Conservation (phyloP, 2,329 filamentous ascomycete species). For the Stagonosporopsis rhizophila region DNA sequence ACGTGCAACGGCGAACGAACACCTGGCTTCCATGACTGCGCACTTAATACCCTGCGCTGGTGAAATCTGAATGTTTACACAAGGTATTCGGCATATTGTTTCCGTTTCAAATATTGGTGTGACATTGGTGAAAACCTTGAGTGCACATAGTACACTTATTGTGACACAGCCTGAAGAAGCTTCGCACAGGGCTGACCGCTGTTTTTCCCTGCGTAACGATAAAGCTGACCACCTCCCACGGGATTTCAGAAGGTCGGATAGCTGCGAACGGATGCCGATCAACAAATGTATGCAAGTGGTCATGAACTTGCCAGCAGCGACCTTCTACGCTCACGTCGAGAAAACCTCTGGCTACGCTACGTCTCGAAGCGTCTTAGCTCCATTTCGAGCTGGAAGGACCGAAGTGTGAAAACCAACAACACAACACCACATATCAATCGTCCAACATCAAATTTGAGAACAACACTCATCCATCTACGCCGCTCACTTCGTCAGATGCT, state of each 20-base stretch:
- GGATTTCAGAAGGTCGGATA: background rate
- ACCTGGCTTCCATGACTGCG: background rate
- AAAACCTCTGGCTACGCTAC: background rate
- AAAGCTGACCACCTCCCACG: constrained; percentile 1
- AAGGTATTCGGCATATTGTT: too few species aligned
- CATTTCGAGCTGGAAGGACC: background rate
- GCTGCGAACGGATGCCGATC: background rate
- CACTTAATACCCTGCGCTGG: background rate
- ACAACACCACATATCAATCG: background rate
- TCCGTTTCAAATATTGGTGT: background rate
- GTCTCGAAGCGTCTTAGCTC: background rate
- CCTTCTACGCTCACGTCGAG: background rate
- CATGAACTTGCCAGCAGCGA: background rate
- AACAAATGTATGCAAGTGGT: background rate
- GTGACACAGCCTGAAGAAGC: constrained; percentile 1
- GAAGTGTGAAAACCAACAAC: background rate
- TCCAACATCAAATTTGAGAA: background rate
- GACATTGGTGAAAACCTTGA: background rate
- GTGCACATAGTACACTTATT: background rate
- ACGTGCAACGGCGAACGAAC: background rate
- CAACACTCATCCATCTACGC: background rate
- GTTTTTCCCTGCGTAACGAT: background rate
- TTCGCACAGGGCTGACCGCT: background rate
- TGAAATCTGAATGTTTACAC: background rate
- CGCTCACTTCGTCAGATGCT: background rate